A percentile compares a stretch with the other conserved stretches of the same genome.
Conservation (phyloP, 345 rosid species). For the Psidium guajava region DNA sequence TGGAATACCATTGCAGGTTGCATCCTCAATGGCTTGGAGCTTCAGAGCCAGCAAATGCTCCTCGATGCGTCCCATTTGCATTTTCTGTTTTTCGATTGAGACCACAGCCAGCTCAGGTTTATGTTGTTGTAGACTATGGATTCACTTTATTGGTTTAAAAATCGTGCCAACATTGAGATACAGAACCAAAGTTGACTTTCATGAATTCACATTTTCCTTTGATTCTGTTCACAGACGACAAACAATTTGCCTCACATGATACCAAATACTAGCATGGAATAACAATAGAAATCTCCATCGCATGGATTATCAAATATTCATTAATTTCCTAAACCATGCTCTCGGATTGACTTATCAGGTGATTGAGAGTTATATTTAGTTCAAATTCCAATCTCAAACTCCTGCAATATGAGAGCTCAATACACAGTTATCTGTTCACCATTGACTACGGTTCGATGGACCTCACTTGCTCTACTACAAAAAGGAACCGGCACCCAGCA, state of each 20-base stretch:
- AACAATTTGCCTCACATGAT: background rate
- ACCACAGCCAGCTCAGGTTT: background rate
- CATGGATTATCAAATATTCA: background rate
- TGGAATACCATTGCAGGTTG: background rate
- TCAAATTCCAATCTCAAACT: background rate
- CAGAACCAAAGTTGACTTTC: background rate
- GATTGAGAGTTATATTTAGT: background rate
- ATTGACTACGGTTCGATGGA: background rate
- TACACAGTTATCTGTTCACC: background rate
- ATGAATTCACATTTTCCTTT: background rate
- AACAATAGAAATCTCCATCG: background rate
- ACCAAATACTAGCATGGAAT: background rate
- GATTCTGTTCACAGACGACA: background rate
- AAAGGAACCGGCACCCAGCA: background rate
- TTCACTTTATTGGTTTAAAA: background rate
- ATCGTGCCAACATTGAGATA: background rate
- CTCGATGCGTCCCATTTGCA: background rate
- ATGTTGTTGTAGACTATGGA: background rate
- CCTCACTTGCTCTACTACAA: background rate
- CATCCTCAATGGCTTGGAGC: background rate
- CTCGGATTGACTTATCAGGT: background rate
- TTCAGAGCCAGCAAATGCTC: background rate
- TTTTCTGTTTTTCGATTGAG: background rate
- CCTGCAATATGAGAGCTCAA: background rate
- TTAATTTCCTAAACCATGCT: background rate